A percentile compares a stretch with the other conserved stretches of the same genome.
These are phyloP conservation scores for Phoma sp. DNA, from an alignment of 2,329 filamentous ascomycete species.

Conservation along the genomic window DNA sequence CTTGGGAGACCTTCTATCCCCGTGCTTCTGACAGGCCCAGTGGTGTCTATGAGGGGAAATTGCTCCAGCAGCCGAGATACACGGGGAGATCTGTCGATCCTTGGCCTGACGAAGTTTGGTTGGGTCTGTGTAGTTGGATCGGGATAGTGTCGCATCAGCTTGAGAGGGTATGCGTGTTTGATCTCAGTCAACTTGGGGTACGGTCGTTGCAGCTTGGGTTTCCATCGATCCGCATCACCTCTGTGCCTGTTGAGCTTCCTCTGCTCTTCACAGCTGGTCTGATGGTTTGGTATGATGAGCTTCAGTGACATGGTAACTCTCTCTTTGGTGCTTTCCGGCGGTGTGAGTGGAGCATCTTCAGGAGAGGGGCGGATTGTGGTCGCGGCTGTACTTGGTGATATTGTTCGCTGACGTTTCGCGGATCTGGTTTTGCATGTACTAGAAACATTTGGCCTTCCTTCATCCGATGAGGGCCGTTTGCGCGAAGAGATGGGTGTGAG, in stretches of 20 bases:
- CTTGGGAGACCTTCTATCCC: background rate
- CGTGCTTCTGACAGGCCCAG: background rate
- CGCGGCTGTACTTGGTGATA: background rate
- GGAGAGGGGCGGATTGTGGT: background rate
- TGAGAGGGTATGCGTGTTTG: constrained; percentile 27
- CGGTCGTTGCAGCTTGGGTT: constrained; percentile 23
- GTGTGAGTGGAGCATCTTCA: constrained; percentile 5
- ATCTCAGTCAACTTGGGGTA: constrained; percentile 26
- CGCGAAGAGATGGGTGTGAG: constrained; percentile 11
- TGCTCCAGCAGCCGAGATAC: constrained; percentile 17
- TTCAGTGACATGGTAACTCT: constrained; percentile 18
- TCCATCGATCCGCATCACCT: constrained; percentile 28
- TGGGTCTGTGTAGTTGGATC: background rate
- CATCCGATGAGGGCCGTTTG: constrained; percentile 10
- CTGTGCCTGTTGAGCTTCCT: constrained; percentile 18
- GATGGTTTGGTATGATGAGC: constrained; percentile 22
- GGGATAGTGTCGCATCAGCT: constrained; percentile 36
- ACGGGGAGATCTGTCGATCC: constrained; percentile 25
- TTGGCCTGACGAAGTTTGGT: constrained; percentile 25
- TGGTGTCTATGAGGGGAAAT: constrained; percentile 19
- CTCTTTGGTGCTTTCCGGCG: constrained; percentile 17
- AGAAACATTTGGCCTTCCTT: background rate
- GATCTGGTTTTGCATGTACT: background rate
- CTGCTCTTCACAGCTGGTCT: constrained; percentile 14
- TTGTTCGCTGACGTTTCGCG: constrained; percentile 2